These are phyloP conservation scores for Bolboschoenus planiculmis DNA, from an alignment of 176 grass and related monocot genomes.

Conservation along the genomic window DNA sequence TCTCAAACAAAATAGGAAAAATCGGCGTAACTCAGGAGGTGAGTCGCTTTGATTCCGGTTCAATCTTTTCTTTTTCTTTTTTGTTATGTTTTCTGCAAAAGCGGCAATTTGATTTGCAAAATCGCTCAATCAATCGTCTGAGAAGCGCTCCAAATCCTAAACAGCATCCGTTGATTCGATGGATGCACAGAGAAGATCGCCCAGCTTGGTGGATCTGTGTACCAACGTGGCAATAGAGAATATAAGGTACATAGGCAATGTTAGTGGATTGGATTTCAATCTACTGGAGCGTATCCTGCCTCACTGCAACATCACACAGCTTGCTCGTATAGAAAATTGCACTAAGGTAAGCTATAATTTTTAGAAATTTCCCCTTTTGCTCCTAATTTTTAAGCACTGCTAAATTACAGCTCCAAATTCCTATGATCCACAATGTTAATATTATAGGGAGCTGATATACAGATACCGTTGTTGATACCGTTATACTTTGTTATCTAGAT, in stretches of 20 bases:
- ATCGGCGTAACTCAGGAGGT: not conserved
- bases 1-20: not conserved
- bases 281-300: slow-evolving; percentile 31
- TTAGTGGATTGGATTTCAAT: slow-evolving; percentile 32
- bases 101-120: not conserved
- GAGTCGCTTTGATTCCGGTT: not conserved
- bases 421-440: not conserved
- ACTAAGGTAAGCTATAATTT: slow-evolving; percentile 20
- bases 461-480: too few relatives aligned
- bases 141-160: not conserved
- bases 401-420: not conserved
- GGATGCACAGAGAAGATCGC: slow-evolving; percentile 17
- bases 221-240: slow-evolving; percentile 32
- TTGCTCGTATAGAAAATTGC: slow-evolving; percentile 35
- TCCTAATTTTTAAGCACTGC: not conserved
- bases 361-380: not conserved
- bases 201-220: slow-evolving; percentile 36
- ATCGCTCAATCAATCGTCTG: not conserved
- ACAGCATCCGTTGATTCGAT: not conserved
- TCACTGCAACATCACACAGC: slow-evolving; percentile 34
- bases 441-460: too few relatives aligned
- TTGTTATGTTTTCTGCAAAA: not conserved
- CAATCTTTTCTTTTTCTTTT: not conserved
- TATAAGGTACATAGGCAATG: slow-evolving; percentile 34
- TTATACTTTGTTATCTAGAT: too few relatives aligned